Evolutionary conservation across 2,329 filamentous ascomycete species (phyloP).

Genomic region (Pseudonectria buxi): DNA sequence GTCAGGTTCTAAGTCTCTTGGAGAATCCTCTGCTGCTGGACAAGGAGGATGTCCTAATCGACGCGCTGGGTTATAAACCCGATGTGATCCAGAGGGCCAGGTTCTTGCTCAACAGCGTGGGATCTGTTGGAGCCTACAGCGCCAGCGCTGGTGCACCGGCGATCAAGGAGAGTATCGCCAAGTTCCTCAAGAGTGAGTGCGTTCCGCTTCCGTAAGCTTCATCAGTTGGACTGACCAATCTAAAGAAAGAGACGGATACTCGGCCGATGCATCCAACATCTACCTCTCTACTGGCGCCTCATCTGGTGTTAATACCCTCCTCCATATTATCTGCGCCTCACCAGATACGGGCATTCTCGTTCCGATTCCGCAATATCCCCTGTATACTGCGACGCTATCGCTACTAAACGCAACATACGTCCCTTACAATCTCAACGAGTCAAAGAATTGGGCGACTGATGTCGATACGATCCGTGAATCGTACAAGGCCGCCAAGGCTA

Average conservation of each 20-base stretch:
- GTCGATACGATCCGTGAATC: constrained; percentile 68
- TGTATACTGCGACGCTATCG: constrained; percentile 89
- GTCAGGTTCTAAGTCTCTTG: constrained; percentile 86
- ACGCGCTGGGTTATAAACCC: constrained; percentile 74
- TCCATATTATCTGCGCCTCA: constrained; percentile 78
- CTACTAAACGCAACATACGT: constrained; percentile 81
- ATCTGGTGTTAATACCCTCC: constrained; percentile 86
- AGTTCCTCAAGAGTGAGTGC: constrained; percentile 75
- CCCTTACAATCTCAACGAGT: constrained; percentile 89
- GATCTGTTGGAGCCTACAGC: constrained; percentile 93
- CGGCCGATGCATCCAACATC: constrained; percentile 71
- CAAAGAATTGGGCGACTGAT: constrained; percentile 80
- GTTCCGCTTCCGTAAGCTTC: not conserved
- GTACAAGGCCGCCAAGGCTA: constrained; percentile 64
- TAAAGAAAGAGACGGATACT: constrained; percentile 75
- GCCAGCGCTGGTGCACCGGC: constrained; percentile 82
- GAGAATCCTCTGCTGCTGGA: constrained; percentile 85
- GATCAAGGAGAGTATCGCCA: constrained; percentile 83
- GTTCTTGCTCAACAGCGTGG: constrained; percentile 72
- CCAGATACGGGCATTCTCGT: constrained; percentile 78
- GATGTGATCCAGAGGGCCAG: constrained; percentile 83
- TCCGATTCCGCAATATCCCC: constrained; percentile 94
- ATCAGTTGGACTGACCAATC: constrained; percentile 1
- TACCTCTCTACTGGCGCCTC: constrained; percentile 91
- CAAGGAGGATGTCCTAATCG: constrained; percentile 71